Evolutionary conservation across 2,329 filamentous ascomycete species (phyloP).

Genomic region (Monilinia laxa): DNA sequence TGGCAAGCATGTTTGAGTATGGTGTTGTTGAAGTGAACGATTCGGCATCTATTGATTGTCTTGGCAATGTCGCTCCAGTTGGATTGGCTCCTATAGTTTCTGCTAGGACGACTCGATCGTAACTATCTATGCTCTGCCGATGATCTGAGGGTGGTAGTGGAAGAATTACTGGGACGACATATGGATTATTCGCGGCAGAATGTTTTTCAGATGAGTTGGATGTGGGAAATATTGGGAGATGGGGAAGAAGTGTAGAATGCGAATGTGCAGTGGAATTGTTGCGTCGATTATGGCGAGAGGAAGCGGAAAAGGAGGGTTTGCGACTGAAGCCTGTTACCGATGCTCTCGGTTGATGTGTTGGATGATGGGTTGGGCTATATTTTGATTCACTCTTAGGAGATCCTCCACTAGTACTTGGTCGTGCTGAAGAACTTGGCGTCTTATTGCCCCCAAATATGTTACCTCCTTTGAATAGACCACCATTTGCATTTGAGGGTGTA

Average conservation of each 20-base stretch:
- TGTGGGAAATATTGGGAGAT: slow-evolving; percentile 4
- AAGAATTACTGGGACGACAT: slow-evolving; percentile 22
- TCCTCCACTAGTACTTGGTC: slow-evolving; percentile 37
- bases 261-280: slow-evolving; percentile 43
- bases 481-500: slow-evolving; percentile 25
- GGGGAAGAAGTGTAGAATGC: slow-evolving; percentile 23
- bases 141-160: slow-evolving; percentile 15
- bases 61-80: slow-evolving; percentile 11
- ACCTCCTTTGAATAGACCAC: slow-evolving; percentile 29
- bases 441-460: slow-evolving; percentile 35
- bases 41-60: slow-evolving; percentile 23
- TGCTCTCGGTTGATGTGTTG: slow-evolving; percentile 32
- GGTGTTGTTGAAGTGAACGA: slow-evolving; percentile 35
- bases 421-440: slow-evolving; percentile 33
- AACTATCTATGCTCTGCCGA: slow-evolving; percentile 29
- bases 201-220: slow-evolving; percentile 30
- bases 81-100: slow-evolving; percentile 26
- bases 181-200: slow-evolving; percentile 27
- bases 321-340: slow-evolving; percentile 52
- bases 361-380: slow-evolving; percentile 21
- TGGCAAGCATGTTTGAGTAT: slow-evolving; percentile 39
- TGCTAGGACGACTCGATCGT: slow-evolving; percentile 25
- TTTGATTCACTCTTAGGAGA: slow-evolving; percentile 32
- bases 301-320: slow-evolving; percentile 50
- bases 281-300: slow-evolving; percentile 42